Base-by-base conservation (phyloP, 768 basidiomycete species). In the Lactarius tabidus region DNA sequence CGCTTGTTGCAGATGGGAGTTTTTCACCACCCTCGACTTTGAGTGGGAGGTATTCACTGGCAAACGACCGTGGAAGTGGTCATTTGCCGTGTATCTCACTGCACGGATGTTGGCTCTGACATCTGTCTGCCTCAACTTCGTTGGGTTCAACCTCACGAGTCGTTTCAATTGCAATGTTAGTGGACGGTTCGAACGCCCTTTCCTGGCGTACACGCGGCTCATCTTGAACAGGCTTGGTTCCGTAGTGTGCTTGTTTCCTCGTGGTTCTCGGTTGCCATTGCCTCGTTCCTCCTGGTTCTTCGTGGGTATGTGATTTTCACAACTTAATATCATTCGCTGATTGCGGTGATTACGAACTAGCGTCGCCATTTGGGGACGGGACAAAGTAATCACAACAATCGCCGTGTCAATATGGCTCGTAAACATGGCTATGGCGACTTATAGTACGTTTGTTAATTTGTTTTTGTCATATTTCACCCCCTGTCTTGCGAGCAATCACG, bases 31-130 rank as follows among this genome's bases (percentile, higher is more conserved):
- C 29, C 59, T 68, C 20, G 59, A 58, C 36, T 68, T 68, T 38
- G 65, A 67, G 61, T 59, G 56, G 66, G 60, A 68, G 36, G 60
- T 68, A 33, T 68, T 67, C 58, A 67, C 67, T 0, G 65, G 67
- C 43, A 53, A 52, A 54, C 60, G 67, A n/a, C 67, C 65, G 8
- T 67, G 65, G 65, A 67, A 66, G 38, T 68, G 67, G 67, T 68
- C 67, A 18, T 67, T 67, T 43, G 65, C 43, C 35, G 52, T 62
- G 23, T 68, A 68, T 48, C 28, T 68, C 35, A 33, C 31, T 6
- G 52, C 65, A 6, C 51, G 67, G 39, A 3, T 68, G 10, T 39
- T 66, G 26, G 60, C 67, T 12, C 23, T 68, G n/a, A 14, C 6
- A 9, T 57, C 60, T 17, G 29, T 66, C 17, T n/a, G 51, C 33